Evolutionary conservation across 2,329 filamentous ascomycete genomes (phyloP), one percentile per base, ranked within the genome.

Genomic region (Colletotrichum sp.): DNA sequence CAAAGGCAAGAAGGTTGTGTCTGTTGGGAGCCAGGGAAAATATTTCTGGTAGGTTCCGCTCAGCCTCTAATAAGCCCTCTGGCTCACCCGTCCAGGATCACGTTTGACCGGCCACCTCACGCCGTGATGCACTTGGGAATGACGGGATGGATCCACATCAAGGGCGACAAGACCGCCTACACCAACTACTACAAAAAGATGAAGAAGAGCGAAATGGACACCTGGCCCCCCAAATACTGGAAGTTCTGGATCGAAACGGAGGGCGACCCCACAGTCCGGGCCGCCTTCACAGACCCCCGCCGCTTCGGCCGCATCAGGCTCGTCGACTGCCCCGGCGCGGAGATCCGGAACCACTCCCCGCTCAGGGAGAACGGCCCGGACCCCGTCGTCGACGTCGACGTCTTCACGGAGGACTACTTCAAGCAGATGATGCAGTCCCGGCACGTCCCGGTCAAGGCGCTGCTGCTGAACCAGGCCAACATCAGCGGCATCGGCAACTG

Each of bases 401-500:
- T 92, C 2, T 91, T 98, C 78, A 98, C 95, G 0, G 90, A 94
- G 71, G 90, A 92, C 1, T 98, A 95, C 90, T 85, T 99, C 22
- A 85, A 84, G n/a, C 84, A 88, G 71, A 94, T 95, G 83, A 88
- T 98, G 87, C 88, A 86, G 66, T 91, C 90, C 73, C 96, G 96
- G 71, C 95, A 92, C 80, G 94, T 98, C 1, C 96, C 96, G 0
- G 91, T 98, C 78, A 98, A 98, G 83, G 95, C 96, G 0, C 88
- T 98, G 25, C 87, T 99, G 15, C 89, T 98, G 5, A 95, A 98
- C 82, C 97, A 99, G 84, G 90, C 92, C 22, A 94, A 94, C 82
- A 94, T 98, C 77, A 97, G 94, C 80, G 97, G 97, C 9, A 95
- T 99, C 77, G 97, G 97, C 0, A 98, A 98, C 82, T 99, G 96